Percentiles rank a stretch among this genome's conserved stretches.
Conservation (phyloP, 2,329 filamentous ascomycete species). For the Colletotrichum chlorophyti region DNA sequence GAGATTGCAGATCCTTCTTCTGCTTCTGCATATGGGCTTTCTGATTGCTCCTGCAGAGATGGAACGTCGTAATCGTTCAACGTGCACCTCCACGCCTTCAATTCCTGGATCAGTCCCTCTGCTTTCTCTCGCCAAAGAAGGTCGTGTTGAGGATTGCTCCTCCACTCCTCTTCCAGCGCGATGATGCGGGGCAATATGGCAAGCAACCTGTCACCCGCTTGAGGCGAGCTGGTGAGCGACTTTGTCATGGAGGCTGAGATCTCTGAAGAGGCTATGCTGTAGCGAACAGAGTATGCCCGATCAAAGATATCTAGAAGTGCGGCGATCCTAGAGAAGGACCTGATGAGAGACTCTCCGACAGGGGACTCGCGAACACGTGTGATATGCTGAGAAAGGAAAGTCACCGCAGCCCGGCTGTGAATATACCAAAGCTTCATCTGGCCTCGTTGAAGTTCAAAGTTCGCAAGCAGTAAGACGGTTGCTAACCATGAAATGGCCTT, state of each 20-base stretch:
- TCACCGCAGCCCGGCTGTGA: constrained; percentile 11
- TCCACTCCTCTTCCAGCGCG: constrained; percentile 15
- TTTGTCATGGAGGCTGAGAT: background rate
- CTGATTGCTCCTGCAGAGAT: background rate
- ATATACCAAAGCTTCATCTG: constrained; percentile 22
- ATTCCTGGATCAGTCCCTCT: constrained; percentile 1
- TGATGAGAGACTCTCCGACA: background rate
- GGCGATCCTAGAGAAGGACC: constrained; percentile 14
- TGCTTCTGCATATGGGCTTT: background rate
- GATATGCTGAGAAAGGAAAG: constrained; percentile 12
- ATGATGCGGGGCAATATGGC: constrained; percentile 4
- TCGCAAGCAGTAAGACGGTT: background rate
- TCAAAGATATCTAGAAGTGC: constrained; percentile 13
- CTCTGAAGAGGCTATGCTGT: constrained; percentile 9
- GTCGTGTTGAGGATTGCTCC: constrained; percentile 14
- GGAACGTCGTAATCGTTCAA: constrained; percentile 2
- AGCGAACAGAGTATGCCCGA: background rate
- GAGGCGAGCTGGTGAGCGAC: constrained; percentile 1
- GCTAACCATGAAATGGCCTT: constrained; percentile 10
- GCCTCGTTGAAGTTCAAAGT: constrained; percentile 13
- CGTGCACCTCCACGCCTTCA: background rate
- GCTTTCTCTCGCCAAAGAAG: constrained; percentile 8
- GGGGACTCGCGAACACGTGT: background rate
- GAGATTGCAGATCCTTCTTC: background rate
- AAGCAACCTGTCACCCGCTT: background rate